Conservation (phyloP, 208 protist genomes). For the Jaenimonas drosophilae region DNA sequence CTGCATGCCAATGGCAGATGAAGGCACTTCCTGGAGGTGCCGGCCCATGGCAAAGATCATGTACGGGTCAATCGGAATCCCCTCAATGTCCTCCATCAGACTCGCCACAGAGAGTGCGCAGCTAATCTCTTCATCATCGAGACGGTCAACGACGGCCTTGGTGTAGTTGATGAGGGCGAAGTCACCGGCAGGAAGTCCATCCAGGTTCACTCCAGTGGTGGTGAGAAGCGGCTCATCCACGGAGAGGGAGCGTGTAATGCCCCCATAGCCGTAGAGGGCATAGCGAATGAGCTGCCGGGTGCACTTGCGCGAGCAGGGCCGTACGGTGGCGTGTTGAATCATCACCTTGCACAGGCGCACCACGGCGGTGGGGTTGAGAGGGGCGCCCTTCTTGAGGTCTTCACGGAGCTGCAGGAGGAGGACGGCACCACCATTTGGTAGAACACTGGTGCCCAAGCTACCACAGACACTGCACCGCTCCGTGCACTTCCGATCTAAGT, state of each 20-base stretch:
- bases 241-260: constrained; percentile 27
- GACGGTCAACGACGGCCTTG: constrained; percentile 20
- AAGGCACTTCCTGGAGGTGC: constrained; percentile 27
- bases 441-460: background rate
- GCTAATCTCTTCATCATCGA: constrained; percentile 49
- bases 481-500: background rate
- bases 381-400: constrained; percentile 10
- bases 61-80: constrained; percentile 73
- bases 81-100: constrained; percentile 64
- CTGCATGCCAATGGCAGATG: constrained; percentile 38
- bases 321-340: constrained; percentile 14
- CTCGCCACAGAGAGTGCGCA: constrained; percentile 76
- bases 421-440: constrained; percentile 23
- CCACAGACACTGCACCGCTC: constrained; percentile 3
- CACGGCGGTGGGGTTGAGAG: constrained; percentile 14
- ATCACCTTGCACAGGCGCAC: constrained; percentile 36
- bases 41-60: constrained; percentile 66
- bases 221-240: constrained; percentile 25
- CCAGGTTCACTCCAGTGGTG: constrained; percentile 9
- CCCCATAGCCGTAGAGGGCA: constrained; percentile 59
- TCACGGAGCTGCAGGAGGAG: constrained; percentile 39
- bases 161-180: constrained; percentile 63
- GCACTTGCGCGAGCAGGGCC: constrained; percentile 52
- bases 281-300: constrained; percentile 55
- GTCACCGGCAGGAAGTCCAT: constrained; percentile 11